Evolutionary conservation across 176 grass and related monocot genomes (phyloP).

Genomic region (Paspalum vaginatum): DNA sequence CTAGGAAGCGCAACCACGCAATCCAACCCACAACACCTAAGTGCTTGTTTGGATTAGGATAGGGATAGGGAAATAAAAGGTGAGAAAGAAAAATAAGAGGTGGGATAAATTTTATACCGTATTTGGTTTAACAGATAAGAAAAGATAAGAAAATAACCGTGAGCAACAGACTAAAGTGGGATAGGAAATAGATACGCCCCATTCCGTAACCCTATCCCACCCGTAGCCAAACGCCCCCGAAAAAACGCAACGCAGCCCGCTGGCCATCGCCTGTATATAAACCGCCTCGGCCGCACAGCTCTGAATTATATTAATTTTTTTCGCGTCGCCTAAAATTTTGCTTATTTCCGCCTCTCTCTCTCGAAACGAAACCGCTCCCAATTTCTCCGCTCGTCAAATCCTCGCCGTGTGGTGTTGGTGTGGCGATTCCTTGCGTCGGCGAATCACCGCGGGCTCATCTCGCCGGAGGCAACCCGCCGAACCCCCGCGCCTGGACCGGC

Average conservation of each 20-base stretch:
- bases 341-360: constrained; percentile 7
- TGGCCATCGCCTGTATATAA: background rate
- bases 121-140: no score
- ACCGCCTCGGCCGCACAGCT: background rate
- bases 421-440: background rate
- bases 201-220: no score
- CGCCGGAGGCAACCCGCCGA: background rate
- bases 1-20: background rate
- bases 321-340: background rate
- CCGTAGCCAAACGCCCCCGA: no score
- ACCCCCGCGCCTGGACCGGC: background rate
- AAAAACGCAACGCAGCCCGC: no score
- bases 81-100: no score
- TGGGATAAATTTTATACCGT: no score
- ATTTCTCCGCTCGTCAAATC: constrained; percentile 40
- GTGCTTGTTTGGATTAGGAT: no score
- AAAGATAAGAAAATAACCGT: no score
- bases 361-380: constrained; percentile 23
- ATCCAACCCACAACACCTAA: no score
- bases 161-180: no score
- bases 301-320: background rate
- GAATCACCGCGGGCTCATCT: background rate
- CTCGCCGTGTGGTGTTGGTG: background rate
- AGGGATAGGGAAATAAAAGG: no score
- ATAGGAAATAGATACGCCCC: no score